Conservation (phyloP, 345 rosid genomes). For the Trapa bicornis region DNA sequence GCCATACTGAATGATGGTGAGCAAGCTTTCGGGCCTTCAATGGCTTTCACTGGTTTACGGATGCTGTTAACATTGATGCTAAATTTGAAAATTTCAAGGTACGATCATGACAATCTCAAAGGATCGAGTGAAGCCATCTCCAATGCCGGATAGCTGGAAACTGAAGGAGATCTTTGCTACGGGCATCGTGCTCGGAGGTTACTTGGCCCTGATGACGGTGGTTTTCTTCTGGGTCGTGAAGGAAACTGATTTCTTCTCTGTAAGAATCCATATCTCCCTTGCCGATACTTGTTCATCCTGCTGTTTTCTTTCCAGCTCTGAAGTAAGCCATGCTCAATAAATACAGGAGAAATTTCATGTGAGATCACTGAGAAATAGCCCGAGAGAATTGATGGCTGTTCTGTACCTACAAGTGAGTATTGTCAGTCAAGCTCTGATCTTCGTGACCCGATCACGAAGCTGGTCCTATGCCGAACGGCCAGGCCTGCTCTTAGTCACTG, state of each 20-base stretch:
- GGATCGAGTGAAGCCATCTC: constrained; percentile 92
- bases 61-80: neutral
- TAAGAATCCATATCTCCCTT: constrained; percentile 15
- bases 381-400: constrained; percentile 63
- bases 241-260: constrained; percentile 55
- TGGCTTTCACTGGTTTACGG: neutral
- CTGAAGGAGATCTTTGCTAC: constrained; percentile 87
- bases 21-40: constrained; percentile 4
- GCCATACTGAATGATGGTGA: constrained; percentile 87
- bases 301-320: neutral
- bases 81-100: constrained; percentile 22
- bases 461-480: constrained; percentile 83
- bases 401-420: constrained; percentile 94
- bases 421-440: constrained; percentile 86
- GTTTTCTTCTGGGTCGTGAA: constrained; percentile 72
- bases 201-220: constrained; percentile 73
- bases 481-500: constrained; percentile 40
- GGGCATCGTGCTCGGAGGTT: constrained; percentile 68
- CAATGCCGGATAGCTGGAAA: constrained; percentile 93
- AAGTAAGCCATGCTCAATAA: neutral
- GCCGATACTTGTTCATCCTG: neutral
- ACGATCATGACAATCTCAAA: constrained; percentile 93
- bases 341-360: constrained; percentile 58
- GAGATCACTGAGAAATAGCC: constrained; percentile 22
- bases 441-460: constrained; percentile 86